phyloP scores from a whole-genome alignment of 768 basidiomycete genomes.

The Podaxis pistillaris region DNA sequence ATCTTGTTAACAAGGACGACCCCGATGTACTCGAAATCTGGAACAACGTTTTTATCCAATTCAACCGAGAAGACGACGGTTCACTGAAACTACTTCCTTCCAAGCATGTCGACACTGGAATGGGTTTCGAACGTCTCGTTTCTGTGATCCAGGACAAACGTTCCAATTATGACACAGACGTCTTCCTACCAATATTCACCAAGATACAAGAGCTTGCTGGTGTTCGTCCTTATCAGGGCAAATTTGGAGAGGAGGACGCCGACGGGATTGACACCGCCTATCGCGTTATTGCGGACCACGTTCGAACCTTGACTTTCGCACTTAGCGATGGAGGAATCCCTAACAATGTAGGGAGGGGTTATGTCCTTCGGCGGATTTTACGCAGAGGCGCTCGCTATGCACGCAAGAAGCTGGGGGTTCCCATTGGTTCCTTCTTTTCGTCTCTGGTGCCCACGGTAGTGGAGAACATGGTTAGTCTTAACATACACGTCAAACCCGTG shows the following conservation, averaged over 20 bases:
- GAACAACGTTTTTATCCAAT: constrained; percentile 99
- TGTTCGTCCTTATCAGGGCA: constrained; percentile 83
- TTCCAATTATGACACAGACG: constrained; percentile 98
- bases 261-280: constrained; percentile 98
- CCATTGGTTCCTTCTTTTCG: constrained; percentile 94
- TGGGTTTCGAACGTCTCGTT: constrained; percentile 98
- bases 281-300: constrained; percentile 95
- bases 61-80: constrained; percentile 91
- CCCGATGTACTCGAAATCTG: constrained; percentile 97
- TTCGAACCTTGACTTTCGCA: constrained; percentile 92
- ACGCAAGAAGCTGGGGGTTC: constrained; percentile 89
- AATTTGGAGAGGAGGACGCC: constrained; percentile 90
- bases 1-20: constrained; percentile 94
- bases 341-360: constrained; percentile 94
- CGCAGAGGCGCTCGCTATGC: constrained; percentile 94
- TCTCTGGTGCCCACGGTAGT: constrained; percentile 87
- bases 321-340: constrained; percentile 96
- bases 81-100: constrained; percentile 78
- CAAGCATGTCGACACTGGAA: constrained; percentile 97
- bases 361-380: constrained; percentile 93
- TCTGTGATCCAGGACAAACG: constrained; percentile 87
- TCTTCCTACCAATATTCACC: constrained; percentile 86
- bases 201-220: constrained; percentile 88
- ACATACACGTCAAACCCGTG: background rate
- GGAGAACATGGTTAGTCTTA: constrained; percentile 74